These are phyloP conservation scores for Penicillium subrubescens DNA, from an alignment of 495 filamentous ascomycete genomes.

Conservation along the genomic window DNA sequence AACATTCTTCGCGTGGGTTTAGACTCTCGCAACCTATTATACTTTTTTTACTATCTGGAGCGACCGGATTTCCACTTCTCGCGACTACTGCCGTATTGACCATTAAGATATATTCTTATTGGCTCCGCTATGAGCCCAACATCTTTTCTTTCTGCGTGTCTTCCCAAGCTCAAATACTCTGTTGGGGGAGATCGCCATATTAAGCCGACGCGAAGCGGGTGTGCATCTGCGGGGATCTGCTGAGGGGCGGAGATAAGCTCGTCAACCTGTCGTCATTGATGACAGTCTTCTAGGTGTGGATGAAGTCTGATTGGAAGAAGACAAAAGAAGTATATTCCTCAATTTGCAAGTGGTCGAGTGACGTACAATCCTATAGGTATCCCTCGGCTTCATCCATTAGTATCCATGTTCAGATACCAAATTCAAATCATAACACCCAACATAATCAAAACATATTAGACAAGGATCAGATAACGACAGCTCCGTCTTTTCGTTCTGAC, in stretches of 20 bases:
- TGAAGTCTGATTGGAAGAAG: too few relatives aligned
- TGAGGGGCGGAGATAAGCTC: background rate
- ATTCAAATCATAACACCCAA: background rate
- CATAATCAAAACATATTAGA: background rate
- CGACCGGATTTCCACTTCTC: background rate
- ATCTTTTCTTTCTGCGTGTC: background rate
- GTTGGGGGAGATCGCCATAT: background rate
- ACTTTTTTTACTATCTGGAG: background rate
- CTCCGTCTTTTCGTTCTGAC: conserved; percentile 1
- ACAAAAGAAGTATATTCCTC: too few relatives aligned
- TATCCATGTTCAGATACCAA: background rate
- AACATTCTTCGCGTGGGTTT: background rate
- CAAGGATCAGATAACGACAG: background rate
- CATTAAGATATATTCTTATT: background rate
- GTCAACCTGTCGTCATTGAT: background rate
- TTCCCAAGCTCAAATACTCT: background rate
- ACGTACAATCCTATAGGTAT: too few relatives aligned
- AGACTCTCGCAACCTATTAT: background rate
- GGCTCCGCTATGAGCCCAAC: background rate
- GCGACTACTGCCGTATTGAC: background rate
- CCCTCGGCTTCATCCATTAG: too few relatives aligned
- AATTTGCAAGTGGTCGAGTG: too few relatives aligned
- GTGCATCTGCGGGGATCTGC: background rate
- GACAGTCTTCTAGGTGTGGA: too few relatives aligned
- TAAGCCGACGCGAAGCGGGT: background rate